Evolutionary conservation across 441 rosid species (phyloP), one percentile per base, ranked within the genome.

Genomic region (Euphorbia celastroides): DNA sequence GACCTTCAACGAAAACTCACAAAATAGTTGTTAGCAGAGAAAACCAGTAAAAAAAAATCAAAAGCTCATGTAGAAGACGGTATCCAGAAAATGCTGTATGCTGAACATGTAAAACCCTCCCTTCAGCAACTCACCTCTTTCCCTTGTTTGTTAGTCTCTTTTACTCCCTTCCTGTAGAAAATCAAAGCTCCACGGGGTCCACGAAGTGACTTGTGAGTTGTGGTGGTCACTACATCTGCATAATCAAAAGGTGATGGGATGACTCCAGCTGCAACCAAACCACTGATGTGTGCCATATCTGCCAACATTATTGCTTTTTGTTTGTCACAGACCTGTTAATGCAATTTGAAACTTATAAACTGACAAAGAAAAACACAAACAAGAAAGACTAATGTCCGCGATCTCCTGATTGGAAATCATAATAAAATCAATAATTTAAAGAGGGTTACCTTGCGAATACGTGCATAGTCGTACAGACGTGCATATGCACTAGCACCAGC

Each of bases 121-220:
- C 22, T 42, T 66, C 23, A 30, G 60, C 41, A 22, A 70, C 79
- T 55, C 62, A 91, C 99, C 89, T 93, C 93, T 79, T 93, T 59
- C 59, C 96, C 98, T 77, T 88, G 88, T 79, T 93, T 89, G 80
- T 89, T 86, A 34, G 88, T 62, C 82, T 78, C 95, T 82, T 90
- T 91, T 20, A 91, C 72, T 5, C 96, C 99, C 81, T 94, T 94
- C 76, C 91, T 85, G 79, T 78, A 93, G 90, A 93, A 93, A 80
- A 93, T 93, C 97, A 93, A 87, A 58, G 99, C 99, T 55, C 99
- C 99, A 73, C 97, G 89, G 2, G 99, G 97, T 61, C 99, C 99
- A 27, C 99, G 97, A 65, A 93, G 96, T 48, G 99, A 93, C 77
- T 93, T 93, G 83, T 93, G 99, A 57, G 99, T 91, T 61, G 99